phyloP scores from a whole-genome alignment of 1,284 basidiomycete genomes.

The Lignosus rhinocerotis region DNA sequence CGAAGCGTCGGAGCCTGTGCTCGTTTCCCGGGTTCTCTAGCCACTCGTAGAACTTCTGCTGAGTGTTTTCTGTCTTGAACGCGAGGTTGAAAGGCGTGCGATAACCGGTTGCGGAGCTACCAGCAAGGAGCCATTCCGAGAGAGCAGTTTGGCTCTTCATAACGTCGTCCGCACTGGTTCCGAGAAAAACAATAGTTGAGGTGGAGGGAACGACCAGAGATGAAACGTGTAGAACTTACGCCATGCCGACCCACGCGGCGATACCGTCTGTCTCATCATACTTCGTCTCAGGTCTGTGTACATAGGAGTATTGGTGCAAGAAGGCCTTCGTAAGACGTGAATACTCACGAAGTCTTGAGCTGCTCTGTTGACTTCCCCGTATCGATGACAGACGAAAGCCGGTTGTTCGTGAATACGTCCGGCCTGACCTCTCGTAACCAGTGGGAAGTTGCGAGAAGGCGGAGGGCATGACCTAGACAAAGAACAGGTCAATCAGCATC shows the following conservation, averaged over 20 bases:
- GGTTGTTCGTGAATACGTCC: slow-evolving; percentile 34
- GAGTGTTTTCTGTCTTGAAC: slow-evolving; percentile 30
- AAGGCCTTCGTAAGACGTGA: neutral
- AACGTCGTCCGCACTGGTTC: slow-evolving; percentile 6
- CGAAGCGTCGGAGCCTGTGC: slow-evolving; percentile 13
- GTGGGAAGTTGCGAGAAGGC: slow-evolving; percentile 31
- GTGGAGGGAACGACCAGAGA: neutral
- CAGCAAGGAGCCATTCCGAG: slow-evolving; percentile 9
- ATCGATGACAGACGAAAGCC: slow-evolving; percentile 30
- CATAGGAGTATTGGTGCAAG: neutral
- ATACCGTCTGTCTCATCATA: slow-evolving; percentile 61
- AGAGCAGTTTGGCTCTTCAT: slow-evolving; percentile 5
- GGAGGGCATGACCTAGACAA: slow-evolving; percentile 27
- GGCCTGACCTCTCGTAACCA: slow-evolving; percentile 30
- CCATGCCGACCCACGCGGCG: slow-evolving; percentile 63
- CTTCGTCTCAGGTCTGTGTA: slow-evolving; percentile 51
- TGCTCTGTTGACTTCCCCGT: slow-evolving; percentile 26
- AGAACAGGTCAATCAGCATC: neutral
- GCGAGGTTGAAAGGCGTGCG: slow-evolving; percentile 9
- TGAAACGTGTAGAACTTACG: slow-evolving; percentile 39
- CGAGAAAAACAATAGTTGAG: neutral
- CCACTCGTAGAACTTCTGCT: slow-evolving; percentile 13
- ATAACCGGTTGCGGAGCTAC: neutral
- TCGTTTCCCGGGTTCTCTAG: slow-evolving; percentile 17
- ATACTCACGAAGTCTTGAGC: slow-evolving; percentile 36